Conservation (phyloP, 2,329 filamentous ascomycete genomes). For the Fusarium pilosicola region DNA sequence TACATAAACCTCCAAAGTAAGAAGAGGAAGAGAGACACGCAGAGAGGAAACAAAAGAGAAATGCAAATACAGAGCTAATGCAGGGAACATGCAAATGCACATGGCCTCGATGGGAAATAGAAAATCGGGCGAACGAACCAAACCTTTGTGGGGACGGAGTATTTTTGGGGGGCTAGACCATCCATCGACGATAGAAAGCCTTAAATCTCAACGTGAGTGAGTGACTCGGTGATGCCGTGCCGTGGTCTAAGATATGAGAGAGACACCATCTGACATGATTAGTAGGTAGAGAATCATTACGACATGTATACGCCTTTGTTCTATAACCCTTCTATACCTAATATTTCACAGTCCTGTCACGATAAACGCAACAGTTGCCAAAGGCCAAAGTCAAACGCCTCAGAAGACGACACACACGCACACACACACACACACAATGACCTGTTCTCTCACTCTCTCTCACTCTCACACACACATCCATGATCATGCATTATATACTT, state of each 20-base stretch:
- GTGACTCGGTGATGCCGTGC: slow-evolving; percentile 6
- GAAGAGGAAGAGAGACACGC: neutral
- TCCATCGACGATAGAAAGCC: neutral
- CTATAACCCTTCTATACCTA: neutral
- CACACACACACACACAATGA: neutral
- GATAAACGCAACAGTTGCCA: neutral
- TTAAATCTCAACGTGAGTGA: neutral
- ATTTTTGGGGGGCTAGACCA: neutral
- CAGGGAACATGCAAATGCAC: slow-evolving; percentile 24
- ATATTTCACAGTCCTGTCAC: neutral
- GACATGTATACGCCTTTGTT: neutral
- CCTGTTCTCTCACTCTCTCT: neutral
- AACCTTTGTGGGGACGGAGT: slow-evolving; percentile 5
- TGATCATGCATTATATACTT: neutral
- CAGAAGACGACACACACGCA: neutral
- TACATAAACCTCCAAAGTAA: slow-evolving; percentile 6
- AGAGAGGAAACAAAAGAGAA: neutral
- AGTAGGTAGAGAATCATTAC: too few relatives aligned
- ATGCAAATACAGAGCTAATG: slow-evolving; percentile 10
- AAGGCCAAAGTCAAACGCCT: neutral
- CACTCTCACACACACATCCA: too few relatives aligned
- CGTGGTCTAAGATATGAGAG: neutral
- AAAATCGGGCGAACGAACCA: slow-evolving; percentile 2
- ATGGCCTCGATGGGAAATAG: slow-evolving; percentile 23
- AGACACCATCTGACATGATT: neutral